phyloP scores from a whole-genome alignment of 2,329 filamentous ascomycete species.

The Alternaria gansuensis region DNA sequence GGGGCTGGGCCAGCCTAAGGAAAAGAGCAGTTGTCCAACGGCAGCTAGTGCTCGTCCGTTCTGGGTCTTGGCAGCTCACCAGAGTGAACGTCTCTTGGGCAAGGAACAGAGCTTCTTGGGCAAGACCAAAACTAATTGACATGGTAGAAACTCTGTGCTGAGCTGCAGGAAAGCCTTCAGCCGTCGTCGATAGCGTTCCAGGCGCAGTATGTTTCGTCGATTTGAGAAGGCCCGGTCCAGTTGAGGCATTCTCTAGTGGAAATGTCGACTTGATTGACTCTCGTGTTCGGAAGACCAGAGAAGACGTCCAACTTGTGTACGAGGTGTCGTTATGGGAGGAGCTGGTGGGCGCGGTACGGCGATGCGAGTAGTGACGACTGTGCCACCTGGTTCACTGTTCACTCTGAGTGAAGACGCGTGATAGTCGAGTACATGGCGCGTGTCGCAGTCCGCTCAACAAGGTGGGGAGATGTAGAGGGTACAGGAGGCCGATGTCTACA shows the following conservation, averaged over 20 bases:
- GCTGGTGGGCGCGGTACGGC: constrained; percentile 1
- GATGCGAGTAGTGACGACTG: constrained; percentile 8
- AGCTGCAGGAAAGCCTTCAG: neutral
- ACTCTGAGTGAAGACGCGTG: constrained; percentile 7
- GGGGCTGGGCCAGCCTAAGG: neutral
- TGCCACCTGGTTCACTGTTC: constrained; percentile 1
- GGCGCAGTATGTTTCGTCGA: neutral
- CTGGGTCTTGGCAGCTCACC: constrained; percentile 7
- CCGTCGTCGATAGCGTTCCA: neutral
- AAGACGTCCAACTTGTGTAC: neutral
- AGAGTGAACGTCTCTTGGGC: constrained; percentile 9
- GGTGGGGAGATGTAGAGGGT: neutral
- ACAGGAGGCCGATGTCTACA: constrained; percentile 8
- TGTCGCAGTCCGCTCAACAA: neutral
- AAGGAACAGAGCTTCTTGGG: neutral
- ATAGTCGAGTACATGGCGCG: neutral
- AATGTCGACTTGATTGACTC: neutral
- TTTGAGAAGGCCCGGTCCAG: constrained; percentile 4
- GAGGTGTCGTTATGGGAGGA: neutral
- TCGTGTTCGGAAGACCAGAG: neutral
- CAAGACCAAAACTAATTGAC: neutral
- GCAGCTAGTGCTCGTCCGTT: constrained; percentile 6
- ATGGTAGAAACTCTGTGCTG: neutral
- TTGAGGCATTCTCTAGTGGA: neutral
- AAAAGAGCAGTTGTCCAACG: constrained; percentile 5